Evolutionary conservation across 2,329 filamentous ascomycete genomes (phyloP).

Genomic region (Scedosporium minutisporum): DNA sequence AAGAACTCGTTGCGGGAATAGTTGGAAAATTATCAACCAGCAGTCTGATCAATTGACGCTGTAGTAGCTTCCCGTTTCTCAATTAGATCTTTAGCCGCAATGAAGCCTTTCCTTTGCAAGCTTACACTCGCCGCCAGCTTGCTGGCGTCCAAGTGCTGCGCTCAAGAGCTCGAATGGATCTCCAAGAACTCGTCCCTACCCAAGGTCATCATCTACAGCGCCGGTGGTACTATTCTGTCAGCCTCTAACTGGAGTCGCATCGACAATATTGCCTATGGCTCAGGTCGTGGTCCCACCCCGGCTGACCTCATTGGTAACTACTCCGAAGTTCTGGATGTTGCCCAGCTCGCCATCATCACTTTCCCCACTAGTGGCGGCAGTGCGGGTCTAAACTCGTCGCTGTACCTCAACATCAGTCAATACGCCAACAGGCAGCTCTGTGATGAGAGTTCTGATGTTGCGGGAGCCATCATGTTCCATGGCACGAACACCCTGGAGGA

Average conservation of each 20-base stretch:
- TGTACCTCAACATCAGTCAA: slow-evolving; percentile 22
- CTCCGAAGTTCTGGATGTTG: slow-evolving; percentile 20
- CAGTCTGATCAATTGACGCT: background rate
- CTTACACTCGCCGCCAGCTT: background rate
- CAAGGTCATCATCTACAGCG: slow-evolving; percentile 18
- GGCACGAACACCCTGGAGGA: slow-evolving; percentile 51
- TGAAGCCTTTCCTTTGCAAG: background rate
- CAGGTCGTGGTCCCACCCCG: slow-evolving; percentile 15
- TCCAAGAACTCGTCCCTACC: slow-evolving; percentile 16
- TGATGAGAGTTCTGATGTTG: slow-evolving; percentile 18
- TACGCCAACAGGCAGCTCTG: slow-evolving; percentile 22
- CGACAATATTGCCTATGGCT: slow-evolving; percentile 23
- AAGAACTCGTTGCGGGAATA: no score
- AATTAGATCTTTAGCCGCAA: no score
- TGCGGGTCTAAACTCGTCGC: slow-evolving; percentile 20
- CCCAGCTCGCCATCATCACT: slow-evolving; percentile 19
- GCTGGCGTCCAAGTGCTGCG: background rate
- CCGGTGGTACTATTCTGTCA: slow-evolving; percentile 21
- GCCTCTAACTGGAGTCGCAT: slow-evolving; percentile 23
- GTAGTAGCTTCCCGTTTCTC: background rate
- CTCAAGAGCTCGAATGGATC: slow-evolving; percentile 14
- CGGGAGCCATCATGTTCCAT: slow-evolving; percentile 21
- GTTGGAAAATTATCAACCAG: no score
- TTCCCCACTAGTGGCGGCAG: slow-evolving; percentile 18
- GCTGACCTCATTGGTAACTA: slow-evolving; percentile 19